Base-by-base conservation (phyloP, 805 yeast genomes). In the Myxozyma nipponensis region DNA sequence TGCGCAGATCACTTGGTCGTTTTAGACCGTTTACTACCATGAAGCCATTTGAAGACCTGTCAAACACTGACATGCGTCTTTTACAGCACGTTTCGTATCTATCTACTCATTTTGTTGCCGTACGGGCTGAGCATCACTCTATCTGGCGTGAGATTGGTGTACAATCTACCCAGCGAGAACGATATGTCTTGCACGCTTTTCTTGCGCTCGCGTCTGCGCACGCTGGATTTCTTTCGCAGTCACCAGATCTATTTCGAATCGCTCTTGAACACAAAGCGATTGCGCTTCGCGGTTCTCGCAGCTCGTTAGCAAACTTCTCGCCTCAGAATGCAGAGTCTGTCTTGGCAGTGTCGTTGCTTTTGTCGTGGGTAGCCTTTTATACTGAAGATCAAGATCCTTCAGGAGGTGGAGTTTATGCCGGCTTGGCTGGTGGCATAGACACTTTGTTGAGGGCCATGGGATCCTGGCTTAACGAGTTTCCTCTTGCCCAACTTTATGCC, bases 131-230 rank as follows among this genome's bases (percentile, higher is more conserved):
- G 35, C 55, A 51, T 30, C 28, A 19, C 10, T 35, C 32, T 32
- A 51, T 51, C 3, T 51, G 51, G 50, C 45, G 46, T 32, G 55
- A 51, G 25, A 49, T 47, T n/a, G 51, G 46, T 13, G 49, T 51
- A 7, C 55, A 51, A 25, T 35, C 36, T 15, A 43, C 51, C 15
- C 55, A 51, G 40, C 48, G 51, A 19, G 55, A 51, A 18, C 55
- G 50, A 7, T 51, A 36, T 26, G 22, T 51, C 18, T 43, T 47
- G 6, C 55, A 51, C 32, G 55, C 55, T 10, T 47, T 51, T 23
- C 45, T 51, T 3, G 48, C 51, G 2, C 46, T 51, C 22, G 45
- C 49, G n/a, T 46, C 55, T n/a, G 48, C 55, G 19, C 51, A 51
- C 30, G 42, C 49, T 3, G 36, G 43, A 3, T 44, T 25, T 36